Evolutionary conservation across 257 asterid genomes (phyloP), one percentile per base, ranked within the genome.

Genomic region (Apocynum venetum): DNA sequence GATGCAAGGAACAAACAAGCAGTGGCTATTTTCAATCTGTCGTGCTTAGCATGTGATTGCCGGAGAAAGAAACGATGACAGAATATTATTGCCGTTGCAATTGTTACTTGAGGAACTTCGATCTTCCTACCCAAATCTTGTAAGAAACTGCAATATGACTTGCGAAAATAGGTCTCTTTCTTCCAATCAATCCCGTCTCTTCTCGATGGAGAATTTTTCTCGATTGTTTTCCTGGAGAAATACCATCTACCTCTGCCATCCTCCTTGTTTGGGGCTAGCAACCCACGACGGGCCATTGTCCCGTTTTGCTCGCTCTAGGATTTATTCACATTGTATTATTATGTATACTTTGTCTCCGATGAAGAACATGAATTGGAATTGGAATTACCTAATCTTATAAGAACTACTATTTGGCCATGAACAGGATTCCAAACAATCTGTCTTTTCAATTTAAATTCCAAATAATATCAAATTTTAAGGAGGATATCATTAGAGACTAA

Each of bases 111-210:
- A 55, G 86, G 88, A 59, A 93, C 96, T 91, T 91, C 90, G 61
- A 93, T 94, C 84, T 91, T 82, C 97, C 90, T 93, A 83, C 97
- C 98, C 60, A 93, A 83, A 83, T 91, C 96, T 84, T 93, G 97
- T 61, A 93, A 82, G 67, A 90, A 90, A 53, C 91, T 88, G 83
- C 95, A 90, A 77, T 91, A 91, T 20, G 98, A 89, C 84, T 91
- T 89, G 83, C 97, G 93, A 46, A 90, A 78, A 73, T 89, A 90
- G 59, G 97, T 72, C 88, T 93, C 98, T 85, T 90, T 93, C 91
- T 90, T 91, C 83, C 90, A 85, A 86, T 89, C 96, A 71, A 93
- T 86, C 63, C 97, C 94, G 82, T 89, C 94, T 67, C 60, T 80
- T 84, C 98, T 87, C 35, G 97, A 93, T 56, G 98, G 93, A 57